A percentile compares a stretch with the other conserved stretches of the same genome.
Conservation (phyloP, 495 filamentous ascomycete species). For the Talaromyces trachyspermus region DNA sequence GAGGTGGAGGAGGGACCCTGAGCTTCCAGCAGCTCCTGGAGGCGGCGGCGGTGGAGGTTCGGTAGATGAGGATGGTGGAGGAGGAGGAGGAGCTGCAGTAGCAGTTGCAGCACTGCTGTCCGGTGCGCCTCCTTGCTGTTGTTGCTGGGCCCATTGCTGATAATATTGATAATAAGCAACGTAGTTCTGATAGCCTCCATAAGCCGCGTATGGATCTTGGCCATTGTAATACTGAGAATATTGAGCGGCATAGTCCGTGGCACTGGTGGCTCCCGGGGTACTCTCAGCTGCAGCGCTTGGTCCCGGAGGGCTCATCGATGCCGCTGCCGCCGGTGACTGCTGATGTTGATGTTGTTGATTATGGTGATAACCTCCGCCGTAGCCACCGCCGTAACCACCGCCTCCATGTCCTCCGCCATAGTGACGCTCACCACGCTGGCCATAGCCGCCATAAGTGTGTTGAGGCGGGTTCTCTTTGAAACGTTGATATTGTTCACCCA, state of each 20-base stretch:
- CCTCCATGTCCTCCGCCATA: constrained; percentile 22
- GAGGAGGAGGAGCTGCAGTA: no score
- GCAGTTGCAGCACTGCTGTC: constrained; percentile 38
- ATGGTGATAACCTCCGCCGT: constrained; percentile 21
- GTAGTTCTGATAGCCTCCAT: constrained; percentile 80
- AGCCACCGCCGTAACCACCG: constrained; percentile 26
- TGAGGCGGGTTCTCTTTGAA: constrained; percentile 81
- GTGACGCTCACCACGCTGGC: constrained; percentile 28
- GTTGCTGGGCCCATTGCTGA: constrained; percentile 51
- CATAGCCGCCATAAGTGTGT: constrained; percentile 53
- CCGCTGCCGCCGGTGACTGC: constrained; percentile 30
- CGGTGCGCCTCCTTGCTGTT: constrained; percentile 34
- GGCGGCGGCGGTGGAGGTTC: constrained; percentile 61
- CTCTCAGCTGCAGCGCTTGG: constrained; percentile 28
- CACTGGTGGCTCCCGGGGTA: constrained; percentile 31
- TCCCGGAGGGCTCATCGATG: constrained; percentile 27
- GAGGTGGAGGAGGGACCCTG: constrained; percentile 62
- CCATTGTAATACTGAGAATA: constrained; percentile 77
- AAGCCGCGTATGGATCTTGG: constrained; percentile 82
- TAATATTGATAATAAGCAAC: constrained; percentile 64
- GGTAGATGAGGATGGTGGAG: constrained; percentile 51
- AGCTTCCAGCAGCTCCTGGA: constrained; percentile 41
- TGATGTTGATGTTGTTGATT: constrained; percentile 31
- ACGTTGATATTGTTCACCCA: constrained; percentile 75
- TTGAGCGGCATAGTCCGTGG: constrained; percentile 63